Base-by-base conservation (phyloP, 805 yeast genomes). In the Candida berthetii region DNA sequence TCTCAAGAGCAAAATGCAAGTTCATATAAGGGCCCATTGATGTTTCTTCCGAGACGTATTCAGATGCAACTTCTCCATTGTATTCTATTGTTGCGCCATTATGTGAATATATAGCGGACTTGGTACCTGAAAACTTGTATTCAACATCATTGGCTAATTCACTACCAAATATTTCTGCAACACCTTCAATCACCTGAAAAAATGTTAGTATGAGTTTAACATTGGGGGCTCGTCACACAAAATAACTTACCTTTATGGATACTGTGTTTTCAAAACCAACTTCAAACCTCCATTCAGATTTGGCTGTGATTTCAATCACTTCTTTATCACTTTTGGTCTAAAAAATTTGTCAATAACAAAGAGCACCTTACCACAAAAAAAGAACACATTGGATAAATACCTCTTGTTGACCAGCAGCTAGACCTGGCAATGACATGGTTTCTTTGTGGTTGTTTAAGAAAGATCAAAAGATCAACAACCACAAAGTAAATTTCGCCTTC, bases 91-190 rank as follows among this genome's bases (percentile, higher is more conserved):
- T 66, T 51, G 87, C 79, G 4, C 96, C 96, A 29, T 75, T 77
- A 48, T 76, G 77, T 1, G 89, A 72, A 45, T 65, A 77, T 1
- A 85, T 52, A 13, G 82, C 75, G 4, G 75, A 63, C 41, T 76
- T 77, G 45, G 72, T 64, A 7, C 80, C 82, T 20, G 64, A 60
- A 53, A 85, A 80, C 3, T 62, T 56, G 52, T 79, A 82, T 18
- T 79, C 85, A 1, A 72, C 68, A 43, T 84, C 86, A 35, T 72
- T 67, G 3, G 96, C 85, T 19, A 93, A 72, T 58, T 93, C 99
- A 3, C 96, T 87, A 19, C 99, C 99, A 61, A 84, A 87, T 9
- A 89, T 75, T 64, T 93, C 99, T 2, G 87, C 96, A 2, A 80
- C 71, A 3, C 99, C 99, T 2, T 68, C 64, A 3, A 62, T 43